Percentiles rank a stretch among this genome's conserved stretches.
Evolutionary conservation across 139 green algal species (phyloP).

Genomic region (Picochlorum sp.): DNA sequence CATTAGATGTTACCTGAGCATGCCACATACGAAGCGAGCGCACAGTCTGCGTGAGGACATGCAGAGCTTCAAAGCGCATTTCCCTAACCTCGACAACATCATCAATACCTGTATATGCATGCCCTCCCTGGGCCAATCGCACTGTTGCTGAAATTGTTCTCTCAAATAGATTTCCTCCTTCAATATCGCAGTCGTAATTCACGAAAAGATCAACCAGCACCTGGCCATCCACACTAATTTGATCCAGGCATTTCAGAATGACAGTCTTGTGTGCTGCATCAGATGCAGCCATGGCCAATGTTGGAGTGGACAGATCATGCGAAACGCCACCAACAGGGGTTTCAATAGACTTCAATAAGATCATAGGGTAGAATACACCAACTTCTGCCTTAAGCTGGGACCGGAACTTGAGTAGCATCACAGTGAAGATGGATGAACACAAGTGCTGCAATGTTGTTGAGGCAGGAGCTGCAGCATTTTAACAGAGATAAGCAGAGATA

Average conservation of each 20-base stretch:
- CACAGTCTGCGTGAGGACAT: slow-evolving; percentile 61
- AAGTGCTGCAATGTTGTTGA: slow-evolving; percentile 50
- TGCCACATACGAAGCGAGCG: slow-evolving; percentile 68
- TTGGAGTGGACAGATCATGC: slow-evolving; percentile 2
- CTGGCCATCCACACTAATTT: slow-evolving; percentile 62
- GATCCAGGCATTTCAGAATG: slow-evolving; percentile 61
- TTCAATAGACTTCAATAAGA: slow-evolving; percentile 85
- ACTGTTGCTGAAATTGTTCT: slow-evolving; percentile 76
- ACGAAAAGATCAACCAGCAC: slow-evolving; percentile 82
- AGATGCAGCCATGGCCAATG: slow-evolving; percentile 9
- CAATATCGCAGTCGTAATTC: slow-evolving; percentile 91
- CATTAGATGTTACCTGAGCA: slow-evolving; percentile 8
- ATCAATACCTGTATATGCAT: slow-evolving; percentile 3
- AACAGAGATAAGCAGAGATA: slow-evolving; percentile 92
- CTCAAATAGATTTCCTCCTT: slow-evolving; percentile 75
- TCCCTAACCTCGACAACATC: slow-evolving; percentile 29
- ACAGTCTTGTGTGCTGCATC: slow-evolving; percentile 40
- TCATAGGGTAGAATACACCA: slow-evolving; percentile 96
- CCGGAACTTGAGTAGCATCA: slow-evolving; percentile 75
- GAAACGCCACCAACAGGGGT: slow-evolving; percentile 13
- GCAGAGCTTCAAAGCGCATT: slow-evolving; percentile 56
- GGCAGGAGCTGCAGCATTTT: slow-evolving; percentile 76
- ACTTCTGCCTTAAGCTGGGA: slow-evolving; percentile 83
- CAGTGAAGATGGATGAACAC: slow-evolving; percentile 86
- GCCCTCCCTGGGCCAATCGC: slow-evolving; percentile 49